Conservation (phyloP, 1,139 yeast species). For the Diutina scorzettiae region DNA sequence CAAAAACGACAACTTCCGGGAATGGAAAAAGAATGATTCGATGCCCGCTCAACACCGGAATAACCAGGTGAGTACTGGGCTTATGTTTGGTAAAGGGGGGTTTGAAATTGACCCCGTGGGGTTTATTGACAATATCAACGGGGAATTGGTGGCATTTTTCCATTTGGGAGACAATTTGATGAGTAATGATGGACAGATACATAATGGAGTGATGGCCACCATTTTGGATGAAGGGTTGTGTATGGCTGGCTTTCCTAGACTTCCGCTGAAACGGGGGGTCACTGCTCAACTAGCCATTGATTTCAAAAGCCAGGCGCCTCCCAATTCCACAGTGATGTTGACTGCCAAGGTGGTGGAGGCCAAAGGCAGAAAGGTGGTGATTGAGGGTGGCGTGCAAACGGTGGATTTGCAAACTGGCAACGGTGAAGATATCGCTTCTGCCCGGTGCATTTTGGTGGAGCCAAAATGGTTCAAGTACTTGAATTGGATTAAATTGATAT, state of each 20-base stretch:
- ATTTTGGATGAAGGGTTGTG: constrained; percentile 81
- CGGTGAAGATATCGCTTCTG: constrained; percentile 31
- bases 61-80: constrained; percentile 57
- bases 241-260: constrained; percentile 69
- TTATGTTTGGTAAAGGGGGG: constrained; percentile 48
- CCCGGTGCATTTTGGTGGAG: constrained; percentile 56
- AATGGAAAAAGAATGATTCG: constrained; percentile 24
- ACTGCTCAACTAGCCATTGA: constrained; percentile 68
- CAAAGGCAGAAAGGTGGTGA: constrained; percentile 74
- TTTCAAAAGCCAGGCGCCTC: constrained; percentile 54
- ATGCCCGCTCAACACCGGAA: constrained; percentile 51
- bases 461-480: constrained; percentile 72
- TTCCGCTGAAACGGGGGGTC: constrained; percentile 86
- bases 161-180: constrained; percentile 59
- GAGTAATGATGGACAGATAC: constrained; percentile 58
- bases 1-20: constrained; percentile 16
- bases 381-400: constrained; percentile 51
- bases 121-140: constrained; percentile 32
- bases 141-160: constrained; percentile 47
- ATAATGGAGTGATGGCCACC: constrained; percentile 79
- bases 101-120: constrained; percentile 59
- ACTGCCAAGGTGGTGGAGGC: constrained; percentile 53
- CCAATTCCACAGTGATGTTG: constrained; percentile 54
- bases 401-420: constrained; percentile 21
- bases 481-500: constrained; percentile 35